Evolutionary conservation across 345 rosid genomes (phyloP), one percentile per base, ranked within the genome.

Genomic region (Citrus mangshanensis): DNA sequence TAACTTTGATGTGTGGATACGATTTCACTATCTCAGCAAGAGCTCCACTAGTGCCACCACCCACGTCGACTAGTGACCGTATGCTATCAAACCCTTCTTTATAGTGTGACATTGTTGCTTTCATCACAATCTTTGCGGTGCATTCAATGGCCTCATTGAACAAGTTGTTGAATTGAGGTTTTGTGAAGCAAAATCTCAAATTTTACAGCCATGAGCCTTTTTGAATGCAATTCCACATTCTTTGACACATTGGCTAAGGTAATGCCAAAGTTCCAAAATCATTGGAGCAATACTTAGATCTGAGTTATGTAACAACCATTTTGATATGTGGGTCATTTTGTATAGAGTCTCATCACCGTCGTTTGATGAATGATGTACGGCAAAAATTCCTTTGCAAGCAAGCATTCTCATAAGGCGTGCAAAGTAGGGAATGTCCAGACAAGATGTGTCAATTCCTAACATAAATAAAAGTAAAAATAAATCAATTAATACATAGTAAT

Each of bases 391-490:
- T 21, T 70, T 69, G 30, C 85, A 81, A 25, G 78, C 82, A 24
- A 89, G 81, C 80, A 84, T 76, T 65, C 90, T 74, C 89, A 87
- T 80, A 72, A 82, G 56, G 8, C 89, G 85, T 13, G 51, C 73
- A 10, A 79, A 73, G 72, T 65, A 49, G 30, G 71, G 8, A 7
- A 64, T 51, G 9, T 74, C 55, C 8, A 25, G 38, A 37, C 27
- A 54, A 32, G 62, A 21, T 0, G 64, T n/a, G 30, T 73, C 76
- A 58, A 73, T 34, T 73, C 40, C 67, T 59, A 67, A 19, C 28
- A 1, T 6, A 30, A 35, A 37, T 42, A 67, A 67, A 67, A 67
- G 22, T 2, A 30, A 67, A 19, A 18, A 37, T 19, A 67, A 67
- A 37, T 49, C 5, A 49, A 4, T 49, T 42, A 42, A 42, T 9